phyloP scores from a whole-genome alignment of 176 grass and related monocot genomes.

The Carex pumila region DNA sequence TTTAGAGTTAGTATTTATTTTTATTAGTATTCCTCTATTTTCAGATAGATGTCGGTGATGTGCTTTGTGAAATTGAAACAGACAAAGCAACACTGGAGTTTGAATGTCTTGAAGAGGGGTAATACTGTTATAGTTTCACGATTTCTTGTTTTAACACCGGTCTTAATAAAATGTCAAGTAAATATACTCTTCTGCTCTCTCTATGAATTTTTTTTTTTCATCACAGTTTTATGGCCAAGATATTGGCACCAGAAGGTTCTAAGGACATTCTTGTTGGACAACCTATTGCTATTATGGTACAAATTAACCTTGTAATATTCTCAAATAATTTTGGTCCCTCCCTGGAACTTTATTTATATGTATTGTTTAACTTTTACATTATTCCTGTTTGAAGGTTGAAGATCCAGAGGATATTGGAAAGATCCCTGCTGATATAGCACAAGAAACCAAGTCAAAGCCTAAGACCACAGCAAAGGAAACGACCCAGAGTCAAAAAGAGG shows the following conservation, averaged over 20 bases:
- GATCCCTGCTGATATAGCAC: slow-evolving; percentile 59
- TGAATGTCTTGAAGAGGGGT: slow-evolving; percentile 97
- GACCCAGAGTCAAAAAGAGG: slow-evolving; percentile 20
- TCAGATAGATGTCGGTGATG: slow-evolving; percentile 95
- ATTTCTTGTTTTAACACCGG: neutral
- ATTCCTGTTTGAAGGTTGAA: slow-evolving; percentile 57
- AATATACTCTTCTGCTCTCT: slow-evolving; percentile 19
- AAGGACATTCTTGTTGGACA: slow-evolving; percentile 90
- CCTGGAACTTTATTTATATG: neutral
- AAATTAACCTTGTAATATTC: slow-evolving; percentile 18
- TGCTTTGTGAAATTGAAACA: slow-evolving; percentile 97
- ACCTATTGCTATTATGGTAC: slow-evolving; percentile 89
- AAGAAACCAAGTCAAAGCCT: slow-evolving; percentile 45
- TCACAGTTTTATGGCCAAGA: slow-evolving; percentile 86
- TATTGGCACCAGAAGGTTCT: slow-evolving; percentile 94
- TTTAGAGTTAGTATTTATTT: neutral
- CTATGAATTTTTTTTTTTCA: slow-evolving; percentile 1
- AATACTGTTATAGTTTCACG: slow-evolving; percentile 25
- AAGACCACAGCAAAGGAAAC: slow-evolving; percentile 36
- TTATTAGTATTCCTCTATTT: slow-evolving; percentile 6
- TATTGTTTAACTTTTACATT: neutral
- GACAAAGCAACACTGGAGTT: slow-evolving; percentile 97
- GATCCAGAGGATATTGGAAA: slow-evolving; percentile 62
- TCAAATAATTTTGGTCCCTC: neutral
- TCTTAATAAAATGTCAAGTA: neutral